Evolutionary conservation across 805 yeast genomes (phyloP).

Genomic region (Cyberlindnera mycetangii): DNA sequence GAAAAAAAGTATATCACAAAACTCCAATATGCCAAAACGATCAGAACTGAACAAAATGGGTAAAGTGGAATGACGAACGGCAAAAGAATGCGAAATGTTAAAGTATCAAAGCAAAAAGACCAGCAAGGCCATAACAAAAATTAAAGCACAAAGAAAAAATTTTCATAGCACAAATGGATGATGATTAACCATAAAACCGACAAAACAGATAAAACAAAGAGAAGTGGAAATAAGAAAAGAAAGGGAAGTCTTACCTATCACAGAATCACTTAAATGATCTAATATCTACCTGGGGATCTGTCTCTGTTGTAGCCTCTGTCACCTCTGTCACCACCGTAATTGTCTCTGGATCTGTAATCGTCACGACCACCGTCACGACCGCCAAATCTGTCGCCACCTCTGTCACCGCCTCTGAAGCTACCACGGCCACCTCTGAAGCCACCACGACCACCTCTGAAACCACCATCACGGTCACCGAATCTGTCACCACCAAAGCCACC

Average conservation of each 20-base stretch:
- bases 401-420: conserved; percentile 38
- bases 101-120: not conserved
- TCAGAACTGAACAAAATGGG: not conserved
- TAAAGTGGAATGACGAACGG: not conserved
- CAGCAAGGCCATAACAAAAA: not conserved
- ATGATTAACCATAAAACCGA: not conserved
- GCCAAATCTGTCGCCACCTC: conserved; percentile 47
- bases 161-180: not conserved
- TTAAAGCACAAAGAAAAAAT: not conserved
- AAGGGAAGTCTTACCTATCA: not conserved
- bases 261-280: conserved; percentile 16
- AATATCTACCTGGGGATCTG: conserved; percentile 77
- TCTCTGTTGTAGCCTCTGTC: conserved; percentile 51
- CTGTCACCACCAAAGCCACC: conserved; percentile 38
- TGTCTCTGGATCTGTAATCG: conserved; percentile 39
- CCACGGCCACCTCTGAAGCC: conserved; percentile 20
- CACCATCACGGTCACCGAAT: conserved; percentile 23
- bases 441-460: conserved; percentile 38
- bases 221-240: not conserved
- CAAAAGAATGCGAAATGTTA: not conserved
- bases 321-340: conserved; percentile 35
- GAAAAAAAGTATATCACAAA: not conserved
- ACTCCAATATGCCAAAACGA: not conserved
- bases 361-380: conserved; percentile 39
- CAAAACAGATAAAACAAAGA: not conserved